Evolutionary conservation across 352 stramenopile species (phyloP), one percentile per base, ranked within the genome.

Genomic region (Heterotrichella gracilis): DNA sequence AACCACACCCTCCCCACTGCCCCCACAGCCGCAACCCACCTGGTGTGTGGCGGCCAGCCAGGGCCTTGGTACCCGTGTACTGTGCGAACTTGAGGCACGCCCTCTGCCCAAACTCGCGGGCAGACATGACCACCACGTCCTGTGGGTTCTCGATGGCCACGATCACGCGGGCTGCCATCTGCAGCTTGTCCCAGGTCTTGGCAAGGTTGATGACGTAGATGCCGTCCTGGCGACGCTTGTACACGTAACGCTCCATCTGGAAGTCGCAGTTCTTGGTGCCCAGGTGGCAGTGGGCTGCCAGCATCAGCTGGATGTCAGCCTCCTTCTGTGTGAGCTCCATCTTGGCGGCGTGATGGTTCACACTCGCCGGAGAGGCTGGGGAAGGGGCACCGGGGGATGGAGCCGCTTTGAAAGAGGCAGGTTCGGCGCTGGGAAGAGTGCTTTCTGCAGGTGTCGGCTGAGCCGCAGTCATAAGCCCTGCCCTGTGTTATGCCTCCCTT

Each of bases 231-330:
- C 89, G 88, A 74, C 93, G 89, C 74, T 89, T 87, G 89, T 90
- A 99, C 81, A 99, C 96, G 88, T 99, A 99, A 70, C 96, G 89
- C 53, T 82, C 80, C 93, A 99, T 99, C 79, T 90, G 87, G 76
- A 82, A 86, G 78, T 99, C 91, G 71, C 85, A 90, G 86, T 98
- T 98, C 78, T 85, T 88, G 74, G 92, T 98, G 76, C 93, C 93
- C 78, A 96, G 96, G 83, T 99, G 93, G 73, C 96, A 88, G 82
- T 95, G 86, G 71, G 92, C 93, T 78, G 88, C 89, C 78, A 99
- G 84, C 89, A 99, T 96, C 85, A 96, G 96, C 81, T 97, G 93
- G 82, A 99, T 96, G 82, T 98, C 93, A 79, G 98, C 90, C 82
- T 99, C 92, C n/a, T n/a, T n/a, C n/a, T n/a, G n/a, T n/a, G n/a